Base-by-base conservation (phyloP, 2,329 filamentous ascomycete genomes). In the Aspergillus persii region DNA sequence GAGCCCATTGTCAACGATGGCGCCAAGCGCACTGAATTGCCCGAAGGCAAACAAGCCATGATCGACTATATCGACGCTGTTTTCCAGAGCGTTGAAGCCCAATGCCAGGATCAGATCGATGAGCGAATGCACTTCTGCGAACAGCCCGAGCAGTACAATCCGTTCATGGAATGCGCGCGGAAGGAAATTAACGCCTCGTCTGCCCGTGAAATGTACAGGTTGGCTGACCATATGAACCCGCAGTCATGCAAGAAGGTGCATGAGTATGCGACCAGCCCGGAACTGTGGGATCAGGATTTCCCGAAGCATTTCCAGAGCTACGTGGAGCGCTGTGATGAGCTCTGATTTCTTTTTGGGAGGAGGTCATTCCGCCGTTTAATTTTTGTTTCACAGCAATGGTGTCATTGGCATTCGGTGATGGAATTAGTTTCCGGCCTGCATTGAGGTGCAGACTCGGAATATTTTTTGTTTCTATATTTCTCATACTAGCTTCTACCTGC, bases 231-330 rank as follows among this genome's bases (percentile, higher is more conserved):
- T n/a, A 41, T 41, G 36, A 36, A 33, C 11, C 31, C 41, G 12
- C 1, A 39, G 6, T 18, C 12, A 9, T 53, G 50, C 31, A 41
- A 53, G 50, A 53, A 53, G 31, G 23, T 39, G 15, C 11, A 29
- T n/a, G 1, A 53, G 50, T 53, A 53, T 39, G 11, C 33, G 8
- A 26, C 39, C 7, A 39, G 50, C 50, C 33, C 50, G 6, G 33
- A 26, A 8, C 31, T 53, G 31, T 53, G 50, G 50, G 50, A 53
- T 26, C 18, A 53, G 31, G 50, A 53, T 41, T 53, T 53, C 31
- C 50, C 50, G 3, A 18, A 53, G 23, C 29, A 53, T 39, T 36
- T 53, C n/a, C 15, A 33, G 33, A n/a, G 31, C n/a, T 53, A 53
- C n/a, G 50, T 53, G 29, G 31, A 53, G 50, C 8, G 23, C 12